Evolutionary conservation across 2,329 filamentous ascomycete species (phyloP), one percentile per base, ranked within the genome.

Genomic region (Penicillium sp.): DNA sequence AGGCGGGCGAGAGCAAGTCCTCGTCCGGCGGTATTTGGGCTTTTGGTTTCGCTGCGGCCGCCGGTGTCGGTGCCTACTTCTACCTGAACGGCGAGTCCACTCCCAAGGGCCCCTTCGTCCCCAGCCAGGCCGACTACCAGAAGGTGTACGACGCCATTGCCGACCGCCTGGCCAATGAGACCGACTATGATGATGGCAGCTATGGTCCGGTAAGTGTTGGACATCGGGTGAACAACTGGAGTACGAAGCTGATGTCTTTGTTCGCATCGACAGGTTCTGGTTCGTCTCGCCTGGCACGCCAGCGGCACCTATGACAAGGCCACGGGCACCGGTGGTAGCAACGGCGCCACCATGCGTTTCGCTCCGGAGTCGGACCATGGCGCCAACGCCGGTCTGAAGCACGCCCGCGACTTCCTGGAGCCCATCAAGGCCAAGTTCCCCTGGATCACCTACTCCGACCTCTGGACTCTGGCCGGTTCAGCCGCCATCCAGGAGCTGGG

Each of bases 261-360:
- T 19, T 9, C 9, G 7, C 3, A 38, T 15, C 26, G 10, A 45
- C 43, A 72, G 69, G 67, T 97, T 46, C 76, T 97, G 41, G 72
- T 97, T 50, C 82, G 91, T 59, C 79, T 97, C 54, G 91, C 88
- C 47, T 97, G 93, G 91, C 93, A 97, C 74, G 83, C 84, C 52
- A 89, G 84, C 56, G 91, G 91, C 56, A 98, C 91, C 57, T 97
- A 84, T 62, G 91, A 97, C 65, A 86, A 84, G 73, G 79, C 80
- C 62, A 95, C 90, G 17, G 78, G 79, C 51, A 97, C 91, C 31
- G 93, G 91, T 59, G 91, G 91, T 54, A 91, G 86, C 76, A 95
- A 97, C 68, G 91, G 93, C 53, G 91, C 91, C 42, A 96, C 90
- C 53, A 97, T 97, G 93, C 83, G 93, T 63, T 97, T 96, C 67